Evolutionary conservation across 2,329 filamentous ascomycete species (phyloP).

Genomic region (Endoconidiophora polonica): DNA sequence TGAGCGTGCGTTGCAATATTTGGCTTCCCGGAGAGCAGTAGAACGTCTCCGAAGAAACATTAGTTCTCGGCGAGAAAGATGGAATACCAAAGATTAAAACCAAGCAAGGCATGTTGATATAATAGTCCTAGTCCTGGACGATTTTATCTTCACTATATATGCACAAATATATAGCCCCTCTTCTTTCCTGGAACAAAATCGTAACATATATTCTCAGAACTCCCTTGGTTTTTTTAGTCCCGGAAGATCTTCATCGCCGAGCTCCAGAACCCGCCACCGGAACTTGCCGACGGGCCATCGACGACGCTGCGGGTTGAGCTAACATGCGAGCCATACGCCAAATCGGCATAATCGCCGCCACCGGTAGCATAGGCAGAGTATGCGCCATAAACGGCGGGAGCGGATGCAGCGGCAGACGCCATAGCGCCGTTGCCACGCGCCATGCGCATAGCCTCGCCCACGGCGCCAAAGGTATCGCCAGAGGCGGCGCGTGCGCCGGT

Average conservation of each 20-base stretch:
- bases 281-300: not conserved
- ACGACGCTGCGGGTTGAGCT: constrained; percentile 6
- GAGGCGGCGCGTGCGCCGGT: constrained; percentile 32
- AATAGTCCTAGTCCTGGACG: no score
- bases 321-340: not conserved
- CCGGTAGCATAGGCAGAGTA: not conserved
- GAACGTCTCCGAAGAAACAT: no score
- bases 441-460: constrained; percentile 39
- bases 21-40: no score
- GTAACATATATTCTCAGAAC: not conserved
- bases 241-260: constrained; percentile 9
- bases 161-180: no score
- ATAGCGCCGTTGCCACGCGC: constrained; percentile 20
- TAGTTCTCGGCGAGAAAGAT: no score
- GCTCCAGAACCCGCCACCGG: constrained; percentile 3
- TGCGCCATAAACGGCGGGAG: not conserved
- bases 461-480: constrained; percentile 31
- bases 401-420: constrained; percentile 12
- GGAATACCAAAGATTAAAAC: no score
- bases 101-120: no score
- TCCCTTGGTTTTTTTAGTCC: constrained; percentile 2
- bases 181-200: no score
- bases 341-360: constrained; percentile 1
- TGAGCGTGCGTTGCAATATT: not conserved
- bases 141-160: no score